Evolutionary conservation across 441 rosid genomes (phyloP).

Genomic region (Pelargonium exstipulatum): DNA sequence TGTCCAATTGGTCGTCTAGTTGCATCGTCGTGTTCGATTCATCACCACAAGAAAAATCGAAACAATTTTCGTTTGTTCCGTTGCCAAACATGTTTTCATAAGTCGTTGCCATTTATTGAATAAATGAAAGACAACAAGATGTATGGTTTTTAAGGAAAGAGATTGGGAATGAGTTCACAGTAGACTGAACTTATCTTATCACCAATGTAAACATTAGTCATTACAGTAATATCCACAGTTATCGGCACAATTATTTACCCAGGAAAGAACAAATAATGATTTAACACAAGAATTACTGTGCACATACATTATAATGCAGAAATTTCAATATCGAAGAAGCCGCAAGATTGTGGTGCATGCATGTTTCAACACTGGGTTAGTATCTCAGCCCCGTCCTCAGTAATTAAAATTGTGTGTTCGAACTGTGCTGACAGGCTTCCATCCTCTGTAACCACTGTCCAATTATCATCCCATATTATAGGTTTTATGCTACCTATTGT

Average conservation of each 20-base stretch:
- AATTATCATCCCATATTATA: slow-evolving; percentile 73
- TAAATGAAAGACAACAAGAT: too few species aligned
- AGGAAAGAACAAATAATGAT: background rate
- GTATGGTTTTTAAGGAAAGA: too few species aligned
- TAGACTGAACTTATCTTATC: too few species aligned
- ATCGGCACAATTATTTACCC: background rate
- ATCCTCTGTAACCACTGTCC: slow-evolving; percentile 92
- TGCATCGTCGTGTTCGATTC: too few species aligned
- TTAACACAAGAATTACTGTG: background rate
- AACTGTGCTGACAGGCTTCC: slow-evolving; percentile 90
- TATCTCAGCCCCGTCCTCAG: slow-evolving; percentile 79
- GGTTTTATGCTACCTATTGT: slow-evolving; percentile 76
- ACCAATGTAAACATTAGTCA: too few species aligned
- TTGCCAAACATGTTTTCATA: too few species aligned
- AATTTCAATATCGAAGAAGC: background rate
- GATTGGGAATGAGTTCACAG: too few species aligned
- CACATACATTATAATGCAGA: background rate
- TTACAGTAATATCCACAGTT: too few species aligned
- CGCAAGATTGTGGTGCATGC: background rate
- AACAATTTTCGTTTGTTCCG: too few species aligned
- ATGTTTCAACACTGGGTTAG: slow-evolving; percentile 45
- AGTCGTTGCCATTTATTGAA: too few species aligned
- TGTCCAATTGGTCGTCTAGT: too few species aligned
- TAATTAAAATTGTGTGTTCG: slow-evolving; percentile 83
- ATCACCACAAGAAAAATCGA: too few species aligned